Conservation (phyloP, 23 red algal genomes). For the Chondrus crispus region DNA sequence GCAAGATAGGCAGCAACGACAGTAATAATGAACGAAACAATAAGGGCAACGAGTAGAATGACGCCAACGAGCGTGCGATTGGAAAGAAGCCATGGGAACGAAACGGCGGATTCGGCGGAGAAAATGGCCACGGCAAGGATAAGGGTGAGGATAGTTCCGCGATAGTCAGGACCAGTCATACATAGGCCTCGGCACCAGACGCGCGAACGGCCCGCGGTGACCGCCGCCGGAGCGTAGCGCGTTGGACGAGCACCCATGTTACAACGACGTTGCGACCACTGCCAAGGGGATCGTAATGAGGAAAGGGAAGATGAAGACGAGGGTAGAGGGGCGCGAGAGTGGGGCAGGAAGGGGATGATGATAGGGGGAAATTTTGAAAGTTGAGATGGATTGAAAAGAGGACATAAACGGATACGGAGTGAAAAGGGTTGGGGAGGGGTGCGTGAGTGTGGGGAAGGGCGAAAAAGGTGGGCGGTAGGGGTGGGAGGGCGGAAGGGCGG, state of each 20-base stretch:
- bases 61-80: constrained; percentile 39
- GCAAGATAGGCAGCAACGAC: constrained; percentile 69
- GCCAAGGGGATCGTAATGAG: no score
- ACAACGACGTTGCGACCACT: no score
- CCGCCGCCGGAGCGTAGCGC: constrained; percentile 40
- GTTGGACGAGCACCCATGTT: constrained; percentile 59
- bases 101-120: constrained; percentile 42
- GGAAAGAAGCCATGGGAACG: constrained; percentile 58
- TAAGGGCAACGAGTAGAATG: constrained; percentile 52
- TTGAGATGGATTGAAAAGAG: background rate
- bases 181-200: constrained; percentile 64
- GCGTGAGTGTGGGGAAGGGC: background rate
- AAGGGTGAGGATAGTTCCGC: constrained; percentile 37
- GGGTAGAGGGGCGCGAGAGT: background rate
- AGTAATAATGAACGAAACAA: constrained; percentile 54
- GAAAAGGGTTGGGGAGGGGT: background rate
- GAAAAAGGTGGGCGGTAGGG: background rate
- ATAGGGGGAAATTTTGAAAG: background rate
- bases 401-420: background rate
- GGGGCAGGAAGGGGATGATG: background rate
- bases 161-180: constrained; percentile 66
- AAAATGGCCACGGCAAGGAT: constrained; percentile 37
- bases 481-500: background rate
- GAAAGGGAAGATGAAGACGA: no score
- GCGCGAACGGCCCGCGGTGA: constrained; percentile 35